Evolutionary conservation across 78 protist species (phyloP).

Genomic region (slime mould (Dictyostelium discoideum)): DNA sequence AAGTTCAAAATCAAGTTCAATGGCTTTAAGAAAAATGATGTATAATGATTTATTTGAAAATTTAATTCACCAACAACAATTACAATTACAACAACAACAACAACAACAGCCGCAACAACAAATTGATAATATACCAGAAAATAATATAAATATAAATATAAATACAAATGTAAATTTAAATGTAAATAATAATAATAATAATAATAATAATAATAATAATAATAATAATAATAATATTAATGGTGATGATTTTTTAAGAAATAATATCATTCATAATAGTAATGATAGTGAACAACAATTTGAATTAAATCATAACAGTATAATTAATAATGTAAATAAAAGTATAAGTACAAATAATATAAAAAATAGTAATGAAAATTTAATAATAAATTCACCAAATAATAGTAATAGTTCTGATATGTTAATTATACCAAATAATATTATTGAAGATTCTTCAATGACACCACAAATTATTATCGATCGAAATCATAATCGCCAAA

Average conservation of each 20-base stretch:
- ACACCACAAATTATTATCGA: neutral
- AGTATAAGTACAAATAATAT: neutral
- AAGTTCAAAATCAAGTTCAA: neutral
- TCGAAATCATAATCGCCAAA: neutral
- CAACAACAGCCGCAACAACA: neutral
- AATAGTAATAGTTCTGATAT: neutral
- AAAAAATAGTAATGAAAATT: neutral
- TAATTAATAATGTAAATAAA: neutral
- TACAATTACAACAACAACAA: slow-evolving; percentile 16
- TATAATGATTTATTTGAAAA: neutral
- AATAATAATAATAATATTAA: neutral
- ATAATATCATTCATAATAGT: neutral
- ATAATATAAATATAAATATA: neutral
- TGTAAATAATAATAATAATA: no score
- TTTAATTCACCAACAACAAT: neutral
- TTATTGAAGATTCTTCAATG: neutral
- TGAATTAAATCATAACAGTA: neutral
- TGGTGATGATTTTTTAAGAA: neutral
- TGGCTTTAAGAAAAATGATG: neutral
- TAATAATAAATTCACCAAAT: neutral
- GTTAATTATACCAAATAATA: neutral
- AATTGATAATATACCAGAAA: neutral
- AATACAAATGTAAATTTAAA: neutral
- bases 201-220: neutral
- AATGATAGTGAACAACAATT: neutral